Conservation (phyloP, 2,329 filamentous ascomycete genomes). For the Metarhizium sp. region DNA sequence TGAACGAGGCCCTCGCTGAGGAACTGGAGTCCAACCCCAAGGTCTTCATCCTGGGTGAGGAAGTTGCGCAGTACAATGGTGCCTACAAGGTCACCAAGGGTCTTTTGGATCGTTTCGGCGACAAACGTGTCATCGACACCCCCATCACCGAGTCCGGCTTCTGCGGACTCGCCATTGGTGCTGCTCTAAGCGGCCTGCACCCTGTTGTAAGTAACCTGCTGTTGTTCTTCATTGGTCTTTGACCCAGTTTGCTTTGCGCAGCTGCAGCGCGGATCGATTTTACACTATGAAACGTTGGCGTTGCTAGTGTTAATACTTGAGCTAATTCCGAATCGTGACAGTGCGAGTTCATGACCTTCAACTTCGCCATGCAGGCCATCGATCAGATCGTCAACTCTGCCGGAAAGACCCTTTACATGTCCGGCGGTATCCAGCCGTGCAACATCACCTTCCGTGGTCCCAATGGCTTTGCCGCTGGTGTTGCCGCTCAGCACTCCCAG, state of each 20-base stretch:
- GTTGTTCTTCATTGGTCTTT: not conserved
- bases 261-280: not conserved
- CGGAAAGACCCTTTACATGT: conserved; percentile 99
- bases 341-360: conserved; percentile 99
- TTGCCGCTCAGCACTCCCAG: conserved; percentile 96
- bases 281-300: not conserved
- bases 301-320: not conserved
- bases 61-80: conserved; percentile 99
- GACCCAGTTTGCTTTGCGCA: not conserved
- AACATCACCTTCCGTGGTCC: conserved; percentile 99
- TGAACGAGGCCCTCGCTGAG: conserved; percentile 96
- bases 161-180: conserved; percentile 84
- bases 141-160: conserved; percentile 98
- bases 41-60: conserved; percentile 93
- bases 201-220: conserved; percentile 64
- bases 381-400: conserved; percentile 99
- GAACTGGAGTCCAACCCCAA: conserved; percentile 92
- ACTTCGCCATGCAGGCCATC: conserved; percentile 99
- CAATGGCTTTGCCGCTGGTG: conserved; percentile 94
- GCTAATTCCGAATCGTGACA: conserved; percentile 22
- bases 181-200: conserved; percentile 87
- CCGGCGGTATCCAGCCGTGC: conserved; percentile 96
- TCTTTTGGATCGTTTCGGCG: conserved; percentile 90
- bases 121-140: conserved; percentile 94
- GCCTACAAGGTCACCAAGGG: conserved; percentile 99